phyloP scores from a whole-genome alignment of 805 yeast species.

The Saccharomycopsis sp. region DNA sequence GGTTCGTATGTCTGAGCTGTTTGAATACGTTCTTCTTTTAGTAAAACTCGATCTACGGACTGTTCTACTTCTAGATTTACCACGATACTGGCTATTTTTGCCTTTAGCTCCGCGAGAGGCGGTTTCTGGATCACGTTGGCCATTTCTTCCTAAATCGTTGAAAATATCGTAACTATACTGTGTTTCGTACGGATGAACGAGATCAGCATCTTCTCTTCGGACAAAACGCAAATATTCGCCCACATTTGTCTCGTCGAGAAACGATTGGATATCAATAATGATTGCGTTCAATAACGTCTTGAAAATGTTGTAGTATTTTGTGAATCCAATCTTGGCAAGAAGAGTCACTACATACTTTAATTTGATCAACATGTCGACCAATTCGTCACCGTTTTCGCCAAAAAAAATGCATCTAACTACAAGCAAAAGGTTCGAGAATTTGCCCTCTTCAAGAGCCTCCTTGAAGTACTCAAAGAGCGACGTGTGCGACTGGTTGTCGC shows the following conservation, averaged over 20 bases:
- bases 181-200: not conserved
- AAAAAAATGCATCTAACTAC: conserved; percentile 15
- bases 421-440: conserved; percentile 6
- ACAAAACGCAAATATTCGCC: not conserved
- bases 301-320: conserved; percentile 16
- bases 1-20: not conserved
- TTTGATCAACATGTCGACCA: conserved; percentile 14
- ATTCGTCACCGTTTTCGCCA: conserved; percentile 7
- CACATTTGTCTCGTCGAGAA: conserved; percentile 12
- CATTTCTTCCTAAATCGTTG: not conserved
- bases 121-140: not conserved
- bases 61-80: conserved; percentile 3
- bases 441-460: conserved; percentile 10
- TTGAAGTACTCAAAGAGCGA: conserved; percentile 10
- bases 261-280: conserved; percentile 17
- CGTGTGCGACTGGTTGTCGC: not conserved
- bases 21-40: conserved; percentile 14
- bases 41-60: not conserved
- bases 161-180: conserved; percentile 2
- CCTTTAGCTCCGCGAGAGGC: too few species aligned
- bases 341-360: conserved; percentile 7
- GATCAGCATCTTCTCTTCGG: not conserved
- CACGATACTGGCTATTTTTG: conserved; percentile 2
- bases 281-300: conserved; percentile 13
- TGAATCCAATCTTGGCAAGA: conserved; percentile 5